phyloP scores from a whole-genome alignment of 495 filamentous ascomycete species.

The Neurospora sp. region DNA sequence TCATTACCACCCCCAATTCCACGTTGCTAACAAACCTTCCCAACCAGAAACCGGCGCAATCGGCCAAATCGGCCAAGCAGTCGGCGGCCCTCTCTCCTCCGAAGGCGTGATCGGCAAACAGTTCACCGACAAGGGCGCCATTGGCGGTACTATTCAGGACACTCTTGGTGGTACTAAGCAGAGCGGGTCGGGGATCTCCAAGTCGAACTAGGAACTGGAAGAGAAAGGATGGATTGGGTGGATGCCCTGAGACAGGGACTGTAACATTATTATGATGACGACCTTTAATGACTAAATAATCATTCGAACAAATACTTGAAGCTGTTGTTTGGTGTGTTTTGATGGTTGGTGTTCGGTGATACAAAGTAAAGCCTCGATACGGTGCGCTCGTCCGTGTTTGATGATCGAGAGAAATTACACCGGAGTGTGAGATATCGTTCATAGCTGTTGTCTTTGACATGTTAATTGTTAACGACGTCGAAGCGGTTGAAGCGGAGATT shows the following conservation, averaged over 20 bases:
- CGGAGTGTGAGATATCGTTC: too few relatives aligned
- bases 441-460: too few relatives aligned
- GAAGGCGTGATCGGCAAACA: conserved; percentile 38
- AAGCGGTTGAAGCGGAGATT: too few relatives aligned
- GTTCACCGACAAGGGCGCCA: conserved; percentile 36
- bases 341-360: too few relatives aligned
- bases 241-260: not conserved
- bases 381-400: too few relatives aligned
- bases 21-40: too few relatives aligned
- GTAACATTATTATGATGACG: not conserved
- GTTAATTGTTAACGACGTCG: too few relatives aligned
- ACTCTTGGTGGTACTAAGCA: conserved; percentile 17
- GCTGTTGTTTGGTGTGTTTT: too few relatives aligned
- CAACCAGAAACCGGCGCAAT: conserved; percentile 36
- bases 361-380: too few relatives aligned
- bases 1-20: too few relatives aligned
- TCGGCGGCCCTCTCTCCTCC: conserved; percentile 45
- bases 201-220: not conserved
- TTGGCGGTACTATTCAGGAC: conserved; percentile 36
- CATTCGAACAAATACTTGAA: too few relatives aligned
- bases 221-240: not conserved
- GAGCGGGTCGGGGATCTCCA: not conserved
- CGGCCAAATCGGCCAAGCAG: conserved; percentile 37
- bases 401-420: too few relatives aligned
- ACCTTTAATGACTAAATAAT: not conserved